Evolutionary conservation across 108 stramenopile genomes (phyloP).

Genomic region (Conticribra weissflogii): DNA sequence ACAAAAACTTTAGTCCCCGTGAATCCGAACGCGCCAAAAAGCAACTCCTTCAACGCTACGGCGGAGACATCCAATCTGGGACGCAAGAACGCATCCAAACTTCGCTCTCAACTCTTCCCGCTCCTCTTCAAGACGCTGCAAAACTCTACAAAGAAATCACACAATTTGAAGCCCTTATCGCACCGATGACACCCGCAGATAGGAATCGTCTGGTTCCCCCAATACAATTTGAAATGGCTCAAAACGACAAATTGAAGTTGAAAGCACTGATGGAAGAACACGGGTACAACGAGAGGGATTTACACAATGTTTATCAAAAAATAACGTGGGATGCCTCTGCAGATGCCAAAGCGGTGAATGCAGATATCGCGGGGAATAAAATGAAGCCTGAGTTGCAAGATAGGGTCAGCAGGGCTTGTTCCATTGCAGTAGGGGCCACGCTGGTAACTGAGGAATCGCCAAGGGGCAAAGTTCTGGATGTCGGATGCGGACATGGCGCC

Average conservation of each 20-base stretch:
- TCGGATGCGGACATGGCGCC: slow-evolving; percentile 77
- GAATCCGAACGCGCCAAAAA: slow-evolving; percentile 28
- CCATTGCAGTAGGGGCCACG: slow-evolving; percentile 52
- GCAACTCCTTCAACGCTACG: slow-evolving; percentile 48
- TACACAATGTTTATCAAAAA: slow-evolving; percentile 69
- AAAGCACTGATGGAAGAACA: slow-evolving; percentile 48
- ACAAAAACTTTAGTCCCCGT: slow-evolving; percentile 33
- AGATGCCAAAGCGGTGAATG: slow-evolving; percentile 69
- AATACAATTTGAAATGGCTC: slow-evolving; percentile 47
- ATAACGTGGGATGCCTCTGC: slow-evolving; percentile 83
- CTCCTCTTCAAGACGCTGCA: slow-evolving; percentile 54
- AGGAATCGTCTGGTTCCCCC: slow-evolving; percentile 45
- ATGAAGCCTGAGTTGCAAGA: slow-evolving; percentile 61
- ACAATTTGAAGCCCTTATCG: slow-evolving; percentile 54
- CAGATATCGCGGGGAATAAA: slow-evolving; percentile 54
- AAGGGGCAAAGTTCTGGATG: slow-evolving; percentile 56
- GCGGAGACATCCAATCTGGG: slow-evolving; percentile 60
- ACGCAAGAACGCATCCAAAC: slow-evolving; percentile 61
- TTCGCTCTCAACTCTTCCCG: slow-evolving; percentile 42
- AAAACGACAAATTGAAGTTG: slow-evolving; percentile 47
- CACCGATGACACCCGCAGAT: slow-evolving; percentile 47
- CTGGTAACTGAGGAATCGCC: slow-evolving; percentile 14
- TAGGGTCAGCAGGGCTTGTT: slow-evolving; percentile 54
- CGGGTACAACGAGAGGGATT: slow-evolving; percentile 42
- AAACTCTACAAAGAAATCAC: slow-evolving; percentile 56